A percentile compares a stretch with the other conserved stretches of the same genome.
These are phyloP conservation scores for Mitragyna speciosa DNA, from an alignment of 257 asterid genomes.

Conservation along the genomic window DNA sequence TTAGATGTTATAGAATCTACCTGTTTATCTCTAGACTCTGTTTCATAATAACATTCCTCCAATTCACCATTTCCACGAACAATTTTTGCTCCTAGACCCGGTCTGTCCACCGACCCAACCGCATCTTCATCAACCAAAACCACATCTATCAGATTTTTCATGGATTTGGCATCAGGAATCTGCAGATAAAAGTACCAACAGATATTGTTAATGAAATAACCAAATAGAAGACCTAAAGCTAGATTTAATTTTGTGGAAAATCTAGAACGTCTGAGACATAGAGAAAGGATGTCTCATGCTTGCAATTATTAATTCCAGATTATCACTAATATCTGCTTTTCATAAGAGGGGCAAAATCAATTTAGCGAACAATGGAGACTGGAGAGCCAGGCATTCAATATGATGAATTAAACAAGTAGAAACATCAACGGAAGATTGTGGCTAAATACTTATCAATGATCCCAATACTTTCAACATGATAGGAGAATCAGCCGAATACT, in stretches of 20 bases:
- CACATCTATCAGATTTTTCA: conserved; percentile 38
- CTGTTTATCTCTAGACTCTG: conserved; percentile 9
- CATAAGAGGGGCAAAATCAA: not conserved
- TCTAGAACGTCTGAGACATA: not conserved
- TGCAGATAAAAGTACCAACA: conserved; percentile 20
- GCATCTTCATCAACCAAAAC: conserved; percentile 95
- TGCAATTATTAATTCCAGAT: not conserved
- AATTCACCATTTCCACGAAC: conserved; percentile 32
- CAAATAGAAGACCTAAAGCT: not conserved
- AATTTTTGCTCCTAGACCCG: conserved; percentile 84
- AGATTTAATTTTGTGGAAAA: not conserved
- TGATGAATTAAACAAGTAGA: too few relatives aligned
- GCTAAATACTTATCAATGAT: not conserved
- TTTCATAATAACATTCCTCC: conserved; percentile 20
- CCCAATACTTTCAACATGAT: too few relatives aligned
- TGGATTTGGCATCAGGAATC: conserved; percentile 79
- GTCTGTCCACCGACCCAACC: conserved; percentile 59
- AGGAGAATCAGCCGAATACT: too few relatives aligned
- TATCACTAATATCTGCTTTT: not conserved
- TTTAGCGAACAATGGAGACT: not conserved
- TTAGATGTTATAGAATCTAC: not conserved
- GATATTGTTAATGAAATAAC: too few relatives aligned
- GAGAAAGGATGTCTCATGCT: not conserved
- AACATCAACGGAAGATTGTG: not conserved
- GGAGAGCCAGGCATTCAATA: too few relatives aligned